A percentile compares a stretch with the other conserved stretches of the same genome.
These are phyloP conservation scores for Kodamaea leandrae DNA, from an alignment of 805 yeast species.

Conservation along the genomic window DNA sequence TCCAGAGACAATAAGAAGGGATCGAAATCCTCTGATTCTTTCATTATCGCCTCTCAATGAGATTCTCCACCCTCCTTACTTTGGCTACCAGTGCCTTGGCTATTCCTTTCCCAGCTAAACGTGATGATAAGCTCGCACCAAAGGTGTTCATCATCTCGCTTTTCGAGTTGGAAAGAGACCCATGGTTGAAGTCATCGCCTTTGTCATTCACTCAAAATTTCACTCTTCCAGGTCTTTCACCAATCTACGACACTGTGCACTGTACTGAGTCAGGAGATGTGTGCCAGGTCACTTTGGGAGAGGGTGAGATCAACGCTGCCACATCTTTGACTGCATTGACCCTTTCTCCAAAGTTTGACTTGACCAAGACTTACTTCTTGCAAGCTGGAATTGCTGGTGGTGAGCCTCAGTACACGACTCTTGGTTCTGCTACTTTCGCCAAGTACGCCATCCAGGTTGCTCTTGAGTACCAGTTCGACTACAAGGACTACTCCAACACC, in stretches of 20 bases:
- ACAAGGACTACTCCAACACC: constrained; percentile 29
- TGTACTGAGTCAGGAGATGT: constrained; percentile 52
- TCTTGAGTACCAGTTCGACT: constrained; percentile 56
- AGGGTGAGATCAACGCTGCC: constrained; percentile 68
- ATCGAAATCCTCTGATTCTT: not conserved
- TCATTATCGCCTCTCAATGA: constrained; percentile 2
- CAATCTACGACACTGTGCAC: constrained; percentile 54
- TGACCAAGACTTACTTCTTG: constrained; percentile 57
- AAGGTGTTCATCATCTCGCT: constrained; percentile 54
- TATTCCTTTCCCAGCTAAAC: constrained; percentile 17
- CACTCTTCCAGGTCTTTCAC: constrained; percentile 65
- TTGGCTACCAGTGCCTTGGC: constrained; percentile 13
- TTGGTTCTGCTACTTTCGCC: constrained; percentile 61
- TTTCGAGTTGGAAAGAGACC: constrained; percentile 51
- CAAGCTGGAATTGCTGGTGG: constrained; percentile 69
- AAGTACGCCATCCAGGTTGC: constrained; percentile 61
- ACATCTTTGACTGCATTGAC: constrained; percentile 53
- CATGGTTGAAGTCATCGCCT: constrained; percentile 45
- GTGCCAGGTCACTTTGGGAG: constrained; percentile 67
- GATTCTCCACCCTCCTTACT: constrained; percentile 7
- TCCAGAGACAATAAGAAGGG: not conserved
- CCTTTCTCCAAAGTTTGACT: constrained; percentile 53
- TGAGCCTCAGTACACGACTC: constrained; percentile 52
- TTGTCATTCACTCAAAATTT: constrained; percentile 51
- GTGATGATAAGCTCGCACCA: constrained; percentile 31